Evolutionary conservation across 2,329 filamentous ascomycete genomes (phyloP).

Genomic region (Thelonectria discophora): DNA sequence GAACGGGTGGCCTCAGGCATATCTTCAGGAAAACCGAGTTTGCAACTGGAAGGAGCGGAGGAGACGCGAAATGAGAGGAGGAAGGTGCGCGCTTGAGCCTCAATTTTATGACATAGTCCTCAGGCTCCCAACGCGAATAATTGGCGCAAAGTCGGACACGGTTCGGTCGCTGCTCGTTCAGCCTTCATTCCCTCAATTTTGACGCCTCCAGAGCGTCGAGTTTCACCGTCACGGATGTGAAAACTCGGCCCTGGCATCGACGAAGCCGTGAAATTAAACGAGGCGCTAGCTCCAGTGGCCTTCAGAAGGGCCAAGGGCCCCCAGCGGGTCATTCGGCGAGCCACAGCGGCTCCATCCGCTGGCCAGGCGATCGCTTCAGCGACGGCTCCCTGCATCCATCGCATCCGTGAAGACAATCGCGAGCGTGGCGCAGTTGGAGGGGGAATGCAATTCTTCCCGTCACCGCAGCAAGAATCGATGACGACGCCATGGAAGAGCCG

Average conservation of each 20-base stretch:
- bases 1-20: conserved; percentile 11
- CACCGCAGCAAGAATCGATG: conserved; percentile 11
- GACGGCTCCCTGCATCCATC: conserved; percentile 19
- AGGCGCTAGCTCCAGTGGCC: conserved; percentile 22
- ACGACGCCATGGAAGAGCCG: conserved; percentile 7
- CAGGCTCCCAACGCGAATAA: neutral
- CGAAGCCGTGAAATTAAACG: conserved; percentile 26
- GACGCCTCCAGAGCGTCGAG: neutral
- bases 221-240: conserved; percentile 1
- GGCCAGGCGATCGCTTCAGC: conserved; percentile 16
- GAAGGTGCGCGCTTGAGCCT: neutral
- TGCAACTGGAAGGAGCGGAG: conserved; percentile 3
- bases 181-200: neutral
- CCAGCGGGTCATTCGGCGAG: conserved; percentile 14
- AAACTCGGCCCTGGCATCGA: conserved; percentile 4
- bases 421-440: conserved; percentile 11
- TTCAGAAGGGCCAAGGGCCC: conserved; percentile 11
- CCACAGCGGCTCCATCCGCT: conserved; percentile 40
- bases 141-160: neutral
- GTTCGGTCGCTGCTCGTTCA: too few relatives aligned
- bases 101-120: conserved; percentile 1
- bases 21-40: neutral
- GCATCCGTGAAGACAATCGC: conserved; percentile 3
- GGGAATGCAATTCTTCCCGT: neutral
- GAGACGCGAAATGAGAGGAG: conserved; percentile 1